Percentiles rank a stretch among this genome's conserved stretches.
These are phyloP conservation scores for Eremothecium cymbalariae DNA, from an alignment of 1,139 yeast genomes.

Conservation along the genomic window DNA sequence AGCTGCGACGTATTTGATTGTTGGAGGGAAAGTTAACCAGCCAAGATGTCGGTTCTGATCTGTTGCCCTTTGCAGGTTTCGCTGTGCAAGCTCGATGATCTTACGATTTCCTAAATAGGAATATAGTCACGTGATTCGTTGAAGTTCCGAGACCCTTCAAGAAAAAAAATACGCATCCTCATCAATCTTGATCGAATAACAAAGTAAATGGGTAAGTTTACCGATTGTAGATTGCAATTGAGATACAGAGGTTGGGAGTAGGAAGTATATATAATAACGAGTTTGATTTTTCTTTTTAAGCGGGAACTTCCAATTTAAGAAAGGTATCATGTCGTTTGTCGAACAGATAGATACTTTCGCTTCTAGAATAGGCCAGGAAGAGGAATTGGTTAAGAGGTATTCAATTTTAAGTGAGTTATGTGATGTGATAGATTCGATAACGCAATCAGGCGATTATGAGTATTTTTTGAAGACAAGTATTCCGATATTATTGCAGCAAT, in stretches of 20 bases:
- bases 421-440: slow-evolving; percentile 77
- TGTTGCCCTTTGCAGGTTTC: too few relatives aligned
- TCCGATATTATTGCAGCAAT: slow-evolving; percentile 52
- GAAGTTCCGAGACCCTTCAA: slow-evolving; percentile 10
- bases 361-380: slow-evolving; percentile 26
- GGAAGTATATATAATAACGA: background rate
- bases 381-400: slow-evolving; percentile 19
- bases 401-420: slow-evolving; percentile 60
- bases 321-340: slow-evolving; percentile 37
- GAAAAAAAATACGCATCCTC: background rate
- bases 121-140: slow-evolving; percentile 18
- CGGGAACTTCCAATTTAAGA: background rate
- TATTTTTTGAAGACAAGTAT: slow-evolving; percentile 53
- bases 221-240: background rate
- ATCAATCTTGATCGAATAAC: background rate
- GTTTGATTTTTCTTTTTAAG: background rate
- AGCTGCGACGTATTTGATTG: too few relatives aligned
- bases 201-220: background rate
- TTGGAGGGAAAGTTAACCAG: too few relatives aligned
- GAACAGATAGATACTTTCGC: slow-evolving; percentile 35
- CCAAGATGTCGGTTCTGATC: too few relatives aligned
- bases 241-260: background rate
- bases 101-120: slow-evolving; percentile 18
- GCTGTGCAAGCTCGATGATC: too few relatives aligned
- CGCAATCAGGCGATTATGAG: slow-evolving; percentile 67